A percentile compares a stretch with the other conserved stretches of the same genome.
Evolutionary conservation across 192 early-diverging fungal genomes (phyloP).

Genomic region (Gigaspora rosea): DNA sequence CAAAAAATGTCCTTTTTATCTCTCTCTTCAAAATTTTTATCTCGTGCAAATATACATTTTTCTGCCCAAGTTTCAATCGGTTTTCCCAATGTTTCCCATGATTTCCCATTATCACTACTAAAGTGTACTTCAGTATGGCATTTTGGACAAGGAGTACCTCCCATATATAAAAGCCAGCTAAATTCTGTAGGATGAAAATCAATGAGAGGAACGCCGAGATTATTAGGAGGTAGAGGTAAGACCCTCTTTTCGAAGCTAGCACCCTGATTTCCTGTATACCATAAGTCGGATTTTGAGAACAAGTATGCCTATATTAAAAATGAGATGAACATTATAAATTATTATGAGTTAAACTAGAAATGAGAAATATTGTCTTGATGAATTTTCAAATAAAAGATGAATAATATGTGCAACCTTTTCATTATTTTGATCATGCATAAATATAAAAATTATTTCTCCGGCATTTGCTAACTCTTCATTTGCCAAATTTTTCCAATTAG

Average conservation of each 20-base stretch:
- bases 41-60: slow-evolving; percentile 82
- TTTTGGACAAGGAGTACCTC: slow-evolving; percentile 46
- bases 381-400: too few species aligned
- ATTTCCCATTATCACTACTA: slow-evolving; percentile 69
- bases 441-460: slow-evolving; percentile 52
- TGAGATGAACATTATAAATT: too few species aligned
- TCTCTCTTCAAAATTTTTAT: slow-evolving; percentile 57
- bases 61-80: slow-evolving; percentile 77
- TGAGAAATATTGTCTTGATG: too few species aligned
- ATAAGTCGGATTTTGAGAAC: slow-evolving; percentile 24
- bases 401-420: too few species aligned
- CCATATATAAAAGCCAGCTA: slow-evolving; percentile 88
- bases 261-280: slow-evolving; percentile 62
- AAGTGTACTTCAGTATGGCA: slow-evolving; percentile 76
- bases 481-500: slow-evolving; percentile 64
- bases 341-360: too few species aligned
- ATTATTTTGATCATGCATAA: slow-evolving; percentile 64
- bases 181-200: slow-evolving; percentile 87
- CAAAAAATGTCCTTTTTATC: slow-evolving; percentile 78
- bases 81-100: slow-evolving; percentile 58
- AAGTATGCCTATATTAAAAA: too few species aligned
- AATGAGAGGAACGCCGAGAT: slow-evolving; percentile 65
- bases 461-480: slow-evolving; percentile 25
- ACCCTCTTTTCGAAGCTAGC: slow-evolving; percentile 46
- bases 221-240: slow-evolving; percentile 54